phyloP scores from a whole-genome alignment of 257 asterid genomes.

The Buddleja alternifolia region DNA sequence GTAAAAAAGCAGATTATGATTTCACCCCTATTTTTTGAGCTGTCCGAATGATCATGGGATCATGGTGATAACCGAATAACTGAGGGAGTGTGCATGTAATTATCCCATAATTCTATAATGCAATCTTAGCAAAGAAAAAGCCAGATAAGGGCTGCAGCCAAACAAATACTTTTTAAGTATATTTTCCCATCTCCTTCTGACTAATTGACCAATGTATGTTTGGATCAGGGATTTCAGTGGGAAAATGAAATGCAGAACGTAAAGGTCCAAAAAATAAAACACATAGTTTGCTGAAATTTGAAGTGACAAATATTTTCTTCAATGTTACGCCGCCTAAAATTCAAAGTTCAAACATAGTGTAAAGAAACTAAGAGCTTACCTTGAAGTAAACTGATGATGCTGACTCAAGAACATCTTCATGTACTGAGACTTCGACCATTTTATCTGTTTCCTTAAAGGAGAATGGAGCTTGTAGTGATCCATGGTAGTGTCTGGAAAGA shows the following conservation, averaged over 20 bases:
- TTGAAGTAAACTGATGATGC: slow-evolving; percentile 73
- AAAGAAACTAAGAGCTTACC: slow-evolving; percentile 47
- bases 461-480: slow-evolving; percentile 35
- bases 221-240: too few species aligned
- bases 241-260: too few species aligned
- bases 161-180: neutral
- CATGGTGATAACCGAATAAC: too few species aligned
- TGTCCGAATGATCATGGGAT: too few species aligned
- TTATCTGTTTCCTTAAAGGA: slow-evolving; percentile 51
- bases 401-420: slow-evolving; percentile 76
- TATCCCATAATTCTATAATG: slow-evolving; percentile 1
- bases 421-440: slow-evolving; percentile 73
- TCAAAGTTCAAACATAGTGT: too few species aligned
- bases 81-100: too few species aligned
- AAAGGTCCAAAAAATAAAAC: too few species aligned
- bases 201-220: neutral
- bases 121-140: slow-evolving; percentile 25
- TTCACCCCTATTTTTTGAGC: too few species aligned
- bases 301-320: too few species aligned
- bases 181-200: neutral
- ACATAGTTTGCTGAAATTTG: too few species aligned
- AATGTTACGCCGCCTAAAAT: too few species aligned
- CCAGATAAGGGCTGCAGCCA: neutral
- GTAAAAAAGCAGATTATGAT: too few species aligned
- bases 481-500: slow-evolving; percentile 34